Evolutionary conservation across 495 filamentous ascomycete species (phyloP), one percentile per base, ranked within the genome.

Genomic region (Neurospora terricola): DNA sequence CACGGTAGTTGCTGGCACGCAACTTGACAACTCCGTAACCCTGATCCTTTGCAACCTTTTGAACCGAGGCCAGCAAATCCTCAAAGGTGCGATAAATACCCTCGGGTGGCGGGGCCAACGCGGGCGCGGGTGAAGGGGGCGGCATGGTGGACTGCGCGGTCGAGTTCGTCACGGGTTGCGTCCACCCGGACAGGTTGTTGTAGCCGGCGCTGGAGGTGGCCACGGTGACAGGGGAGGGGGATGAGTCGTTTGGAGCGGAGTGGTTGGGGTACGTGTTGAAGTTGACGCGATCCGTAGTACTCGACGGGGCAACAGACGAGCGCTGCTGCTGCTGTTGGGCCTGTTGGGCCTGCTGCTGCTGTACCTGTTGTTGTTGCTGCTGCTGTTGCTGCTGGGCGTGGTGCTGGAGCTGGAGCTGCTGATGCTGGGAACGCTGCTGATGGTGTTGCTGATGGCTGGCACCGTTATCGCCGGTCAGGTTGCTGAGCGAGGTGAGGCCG

Each of bases 11-110:
- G 79, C 82, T 84, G 0, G 85, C 82, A 6, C 85, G 83, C 1
- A 87, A 78, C 80, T 87, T 87, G 43, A 87, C 85, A 4, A 87
- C 79, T 27, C 81, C 81, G 72, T 84, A 87, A 62, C 85, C 85
- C 70, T 86, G 84, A 48, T 86, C 84, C 76, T 85, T 87, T 0
- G 84, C 84, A 0, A 80, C 77, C 9, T 79, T 78, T 73, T 86
- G 84, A 8, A 86, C 81, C 3, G 83, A 75, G 8, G 71, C 73
- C 21, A 86, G 81, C 18, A 87, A 79, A 38, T 85, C 84, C 1
- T 86, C 83, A 70, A 85, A 86, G 70, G 76, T 80, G 21, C 77
- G 72, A 71, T 82, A 87, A 74, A 87, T 84, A 36, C 81, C 81
- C 72, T 86, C 84, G 66, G 83, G 82, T 54, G 85, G 85, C 21